A percentile compares a stretch with the other conserved stretches of the same genome.
Conservation (phyloP, 306 rosid genomes). For the Casuarina equisetifolia region DNA sequence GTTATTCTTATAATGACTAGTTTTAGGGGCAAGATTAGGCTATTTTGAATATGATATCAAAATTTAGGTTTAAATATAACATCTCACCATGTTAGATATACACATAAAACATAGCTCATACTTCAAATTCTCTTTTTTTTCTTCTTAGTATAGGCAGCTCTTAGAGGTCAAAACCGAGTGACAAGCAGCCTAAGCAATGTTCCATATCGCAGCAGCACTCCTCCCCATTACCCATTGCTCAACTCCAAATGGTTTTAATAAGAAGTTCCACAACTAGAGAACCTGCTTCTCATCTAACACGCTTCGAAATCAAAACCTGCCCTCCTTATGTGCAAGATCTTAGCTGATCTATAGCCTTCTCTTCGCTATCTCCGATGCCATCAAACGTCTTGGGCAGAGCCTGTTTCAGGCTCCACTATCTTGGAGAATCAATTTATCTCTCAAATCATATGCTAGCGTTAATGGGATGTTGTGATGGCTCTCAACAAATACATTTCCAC, state of each 20-base stretch:
- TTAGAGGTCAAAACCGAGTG: background rate
- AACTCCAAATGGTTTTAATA: background rate
- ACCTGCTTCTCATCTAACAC: background rate
- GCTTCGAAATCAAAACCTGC: background rate
- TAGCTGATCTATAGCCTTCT: conserved; percentile 14
- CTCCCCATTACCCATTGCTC: background rate
- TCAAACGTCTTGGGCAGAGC: conserved; percentile 23
- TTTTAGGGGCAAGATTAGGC: too few relatives aligned
- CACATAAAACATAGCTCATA: too few relatives aligned
- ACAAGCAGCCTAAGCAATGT: background rate
- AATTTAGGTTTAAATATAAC: too few relatives aligned
- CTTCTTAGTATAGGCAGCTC: background rate
- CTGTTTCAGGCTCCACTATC: conserved; percentile 13
- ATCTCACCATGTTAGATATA: too few relatives aligned
- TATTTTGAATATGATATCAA: too few relatives aligned
- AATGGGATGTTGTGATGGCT: background rate
- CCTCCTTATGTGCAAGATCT: background rate
- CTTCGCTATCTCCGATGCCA: conserved; percentile 2
- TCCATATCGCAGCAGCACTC: background rate
- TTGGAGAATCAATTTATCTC: conserved; percentile 9
- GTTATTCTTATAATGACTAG: too few relatives aligned
- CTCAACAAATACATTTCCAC: conserved; percentile 20
- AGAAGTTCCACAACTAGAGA: background rate
- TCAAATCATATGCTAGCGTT: background rate
- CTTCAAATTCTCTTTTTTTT: too few relatives aligned